Base-by-base conservation (phyloP, 768 basidiomycete genomes). In the Mycena amicta region DNA sequence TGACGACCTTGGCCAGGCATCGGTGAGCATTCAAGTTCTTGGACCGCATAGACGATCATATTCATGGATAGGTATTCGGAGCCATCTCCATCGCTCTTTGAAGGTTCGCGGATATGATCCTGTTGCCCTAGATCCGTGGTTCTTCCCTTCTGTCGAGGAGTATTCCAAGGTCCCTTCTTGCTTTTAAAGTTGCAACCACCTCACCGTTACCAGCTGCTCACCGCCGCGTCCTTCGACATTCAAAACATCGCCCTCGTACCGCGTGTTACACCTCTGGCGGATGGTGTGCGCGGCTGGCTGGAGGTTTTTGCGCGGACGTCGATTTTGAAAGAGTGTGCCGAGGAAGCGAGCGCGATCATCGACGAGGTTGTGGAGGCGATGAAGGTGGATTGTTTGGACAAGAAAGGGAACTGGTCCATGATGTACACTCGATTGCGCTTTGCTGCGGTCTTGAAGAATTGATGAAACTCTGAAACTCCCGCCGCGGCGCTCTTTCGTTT, bases 401-500 rank as follows among this genome's bases (percentile, higher is more conserved):
- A 64, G n/a, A 71, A 74, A 26, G 86, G 86, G 16, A 79, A 80
- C 12, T 91, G 89, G 89, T 73, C 80, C 28, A 74, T 91, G 75
- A 84, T 92, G 80, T 92, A 91, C 66, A 83, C 83, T 60, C 75
- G 92, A 49, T 70, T 93, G 65, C 77, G 90, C 52, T 86, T 90
- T 61, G 76, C 73, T 46, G 87, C 89, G 43, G 70, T 81, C n/a
- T n/a, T n/a, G n/a, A n/a, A n/a, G n/a, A n/a, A n/a, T n/a, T n/a
- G n/a, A n/a, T n/a, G n/a, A n/a, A n/a, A n/a, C n/a, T n/a, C n/a
- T n/a, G n/a, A n/a, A n/a, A n/a, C n/a, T n/a, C n/a, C n/a, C n/a
- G n/a, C n/a, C n/a, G n/a, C n/a, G n/a, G n/a, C n/a, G n/a, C n/a
- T n/a, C n/a, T n/a, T n/a, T n/a, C n/a, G n/a, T n/a, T n/a, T n/a